These are phyloP conservation scores for Tolypocladium sp. DNA, from an alignment of 2,329 filamentous ascomycete genomes.

Conservation along the genomic window DNA sequence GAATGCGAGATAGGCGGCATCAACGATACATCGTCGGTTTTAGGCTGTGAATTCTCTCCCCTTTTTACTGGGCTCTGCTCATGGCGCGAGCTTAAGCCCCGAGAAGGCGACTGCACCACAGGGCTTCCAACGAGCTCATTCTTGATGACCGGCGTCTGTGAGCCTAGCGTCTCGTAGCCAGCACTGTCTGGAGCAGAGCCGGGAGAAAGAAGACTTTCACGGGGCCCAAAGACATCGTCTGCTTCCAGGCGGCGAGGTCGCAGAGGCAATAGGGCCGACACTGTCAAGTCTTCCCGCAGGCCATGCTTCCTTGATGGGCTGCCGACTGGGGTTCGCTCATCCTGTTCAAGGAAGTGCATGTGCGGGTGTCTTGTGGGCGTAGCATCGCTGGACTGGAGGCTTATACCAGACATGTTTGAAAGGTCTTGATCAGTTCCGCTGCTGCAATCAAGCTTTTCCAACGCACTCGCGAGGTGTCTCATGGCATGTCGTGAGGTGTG, in stretches of 20 bases:
- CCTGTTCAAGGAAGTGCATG: neutral
- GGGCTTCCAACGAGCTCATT: neutral
- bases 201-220: neutral
- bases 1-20: neutral
- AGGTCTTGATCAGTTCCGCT: slow-evolving; percentile 4
- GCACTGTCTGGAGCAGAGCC: neutral
- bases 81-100: neutral
- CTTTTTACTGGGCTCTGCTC: neutral
- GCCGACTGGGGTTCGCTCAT: neutral
- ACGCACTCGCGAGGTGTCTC: slow-evolving; percentile 19
- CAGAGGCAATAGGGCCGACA: neutral
- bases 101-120: neutral
- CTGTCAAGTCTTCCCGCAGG: neutral
- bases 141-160: neutral
- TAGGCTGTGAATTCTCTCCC: neutral
- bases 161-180: neutral
- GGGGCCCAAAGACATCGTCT: neutral
- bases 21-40: neutral
- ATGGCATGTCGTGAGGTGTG: slow-evolving; percentile 23
- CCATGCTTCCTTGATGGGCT: neutral
- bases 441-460: neutral
- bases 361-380: neutral
- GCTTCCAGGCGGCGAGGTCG: neutral
- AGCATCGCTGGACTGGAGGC: neutral
- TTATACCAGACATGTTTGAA: neutral